Base-by-base conservation (phyloP, 331 rosid species). In the Malus hybrid region DNA sequence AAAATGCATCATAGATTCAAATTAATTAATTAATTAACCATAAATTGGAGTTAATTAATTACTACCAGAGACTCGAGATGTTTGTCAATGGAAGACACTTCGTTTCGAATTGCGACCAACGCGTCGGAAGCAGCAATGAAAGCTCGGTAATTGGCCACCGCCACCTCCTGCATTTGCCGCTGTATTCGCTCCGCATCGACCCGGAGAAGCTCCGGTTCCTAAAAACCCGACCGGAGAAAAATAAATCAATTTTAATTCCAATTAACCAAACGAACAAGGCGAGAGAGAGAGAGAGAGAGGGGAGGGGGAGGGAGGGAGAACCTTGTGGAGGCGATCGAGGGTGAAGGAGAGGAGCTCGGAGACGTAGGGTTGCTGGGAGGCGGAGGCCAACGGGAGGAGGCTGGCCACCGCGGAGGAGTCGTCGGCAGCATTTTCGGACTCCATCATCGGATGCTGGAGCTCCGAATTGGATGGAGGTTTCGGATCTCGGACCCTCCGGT, bases 151-250 rank as follows among this genome's bases (percentile, higher is more conserved):
- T 90, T 95, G 28, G 82, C 88, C 16, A 95, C 93, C 4, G 99
- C 99, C 76, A 92, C 99, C 87, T 95, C 99, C 53, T 95, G 98
- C 95, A 95, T 90, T 89, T 95, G 99, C 83, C 97, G 81, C 86
- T 90, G 96, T 76, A 95, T 95, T 68, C 99, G 89, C 83, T 95
- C 99, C 73, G 98, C 97, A 74, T 95, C 99, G 29, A 95, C 98
- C 53, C 96, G 97, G 20, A 95, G 99, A 64, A 95, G 93, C 80
- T 95, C 99, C 57, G 99, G 99, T 78, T 95, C 99, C 96, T 87
- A 64, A 39, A 76, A 80, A 65, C 75, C 19, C 48, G 62, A 73
- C 46, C 63, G 52, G 71, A 53, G 3, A 30, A 9, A 9, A 1
- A 6, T 13, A 60, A 33, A 5, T 26, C 1, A 73, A 34, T 13